Conservation (phyloP, 192 early-diverging fungal species). For the Backusella tarrabulga region DNA sequence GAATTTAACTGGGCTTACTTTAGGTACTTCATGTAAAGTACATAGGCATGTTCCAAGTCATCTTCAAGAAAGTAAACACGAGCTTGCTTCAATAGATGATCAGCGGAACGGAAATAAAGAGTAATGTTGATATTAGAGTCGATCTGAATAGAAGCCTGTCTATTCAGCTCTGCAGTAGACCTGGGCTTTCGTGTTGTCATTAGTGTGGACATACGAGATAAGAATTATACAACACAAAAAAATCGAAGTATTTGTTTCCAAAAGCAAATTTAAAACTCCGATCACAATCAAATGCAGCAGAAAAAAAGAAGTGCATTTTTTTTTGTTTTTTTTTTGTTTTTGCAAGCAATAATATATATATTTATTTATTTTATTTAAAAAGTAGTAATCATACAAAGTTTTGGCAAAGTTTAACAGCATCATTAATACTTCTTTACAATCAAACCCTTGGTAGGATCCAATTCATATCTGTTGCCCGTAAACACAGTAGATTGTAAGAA, state of each 20-base stretch:
- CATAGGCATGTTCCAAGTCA: constrained; percentile 66
- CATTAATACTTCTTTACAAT: constrained; percentile 34
- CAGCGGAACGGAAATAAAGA: constrained; percentile 47
- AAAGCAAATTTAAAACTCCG: neutral
- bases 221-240: too few relatives aligned
- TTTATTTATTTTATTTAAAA: neutral
- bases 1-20: constrained; percentile 36
- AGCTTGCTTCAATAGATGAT: constrained; percentile 48
- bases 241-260: neutral
- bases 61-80: constrained; percentile 60
- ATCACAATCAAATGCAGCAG: neutral
- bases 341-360: too few relatives aligned
- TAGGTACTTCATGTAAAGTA: constrained; percentile 67
- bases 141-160: constrained; percentile 23
- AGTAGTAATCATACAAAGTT: neutral
- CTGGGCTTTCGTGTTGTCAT: constrained; percentile 14
- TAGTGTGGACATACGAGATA: neutral
- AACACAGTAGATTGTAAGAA: constrained; percentile 61
- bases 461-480: constrained; percentile 36
- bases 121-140: constrained; percentile 41
- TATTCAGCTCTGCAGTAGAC: constrained; percentile 36
- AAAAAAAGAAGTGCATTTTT: neutral
- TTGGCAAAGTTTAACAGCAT: neutral
- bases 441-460: constrained; percentile 38
- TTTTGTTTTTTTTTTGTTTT: too few relatives aligned